Evolutionary conservation across 1,284 basidiomycete species (phyloP).

Genomic region (Trichosporon coremiiforme): DNA sequence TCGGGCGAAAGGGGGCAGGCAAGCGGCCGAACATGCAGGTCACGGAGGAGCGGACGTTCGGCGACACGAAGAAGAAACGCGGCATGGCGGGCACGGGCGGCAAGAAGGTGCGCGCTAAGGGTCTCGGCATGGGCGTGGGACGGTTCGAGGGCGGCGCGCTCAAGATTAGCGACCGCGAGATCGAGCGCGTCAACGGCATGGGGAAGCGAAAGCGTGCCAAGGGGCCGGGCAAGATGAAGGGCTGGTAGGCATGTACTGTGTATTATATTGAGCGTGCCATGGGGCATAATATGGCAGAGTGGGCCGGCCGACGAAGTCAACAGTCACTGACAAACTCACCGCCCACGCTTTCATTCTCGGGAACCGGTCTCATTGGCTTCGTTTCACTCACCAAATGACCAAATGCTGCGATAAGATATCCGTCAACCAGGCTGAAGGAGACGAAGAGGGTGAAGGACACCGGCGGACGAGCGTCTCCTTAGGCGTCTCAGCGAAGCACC

Average conservation of each 20-base stretch:
- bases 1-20: constrained; percentile 33
- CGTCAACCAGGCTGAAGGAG: no score
- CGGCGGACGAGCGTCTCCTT: no score
- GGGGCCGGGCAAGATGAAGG: constrained; percentile 27
- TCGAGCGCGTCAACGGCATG: constrained; percentile 38
- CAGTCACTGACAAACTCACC: no score
- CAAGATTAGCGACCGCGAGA: constrained; percentile 49
- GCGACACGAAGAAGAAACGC: constrained; percentile 49
- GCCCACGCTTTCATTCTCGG: no score
- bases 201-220: constrained; percentile 24
- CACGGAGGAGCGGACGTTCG: constrained; percentile 36
- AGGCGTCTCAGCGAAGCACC: no score
- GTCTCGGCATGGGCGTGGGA: constrained; percentile 55
- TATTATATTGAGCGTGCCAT: not conserved
- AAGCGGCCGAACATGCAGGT: constrained; percentile 25
- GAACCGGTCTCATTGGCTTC: no score
- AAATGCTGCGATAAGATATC: no score
- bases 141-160: constrained; percentile 52
- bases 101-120: constrained; percentile 46
- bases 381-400: no score
- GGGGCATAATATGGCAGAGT: no score
- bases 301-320: no score
- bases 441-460: no score
- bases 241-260: constrained; percentile 22
- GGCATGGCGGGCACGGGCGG: constrained; percentile 43